phyloP scores from a whole-genome alignment of 257 asterid genomes.

The Echites panduratus region DNA sequence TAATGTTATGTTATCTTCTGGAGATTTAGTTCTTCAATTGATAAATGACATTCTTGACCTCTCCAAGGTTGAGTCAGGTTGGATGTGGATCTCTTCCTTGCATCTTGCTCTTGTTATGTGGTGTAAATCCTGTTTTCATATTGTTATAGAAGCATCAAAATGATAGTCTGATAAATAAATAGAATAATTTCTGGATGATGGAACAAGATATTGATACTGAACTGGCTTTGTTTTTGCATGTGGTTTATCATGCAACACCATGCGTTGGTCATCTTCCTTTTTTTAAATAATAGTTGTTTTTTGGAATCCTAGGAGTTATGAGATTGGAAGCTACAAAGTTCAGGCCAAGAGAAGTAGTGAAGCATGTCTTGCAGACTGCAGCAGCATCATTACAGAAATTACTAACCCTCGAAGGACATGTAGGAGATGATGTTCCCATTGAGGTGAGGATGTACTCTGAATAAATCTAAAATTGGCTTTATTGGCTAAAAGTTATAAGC shows the following conservation, averaged over 20 bases:
- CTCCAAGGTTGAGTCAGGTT: slow-evolving; percentile 70
- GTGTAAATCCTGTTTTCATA: background rate
- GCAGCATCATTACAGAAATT: slow-evolving; percentile 81
- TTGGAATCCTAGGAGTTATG: slow-evolving; percentile 60
- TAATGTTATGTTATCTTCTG: slow-evolving; percentile 48
- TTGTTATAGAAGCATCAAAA: background rate
- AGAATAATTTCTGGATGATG: background rate
- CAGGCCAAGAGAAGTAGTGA: slow-evolving; percentile 88
- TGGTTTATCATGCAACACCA: background rate
- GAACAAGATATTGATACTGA: background rate
- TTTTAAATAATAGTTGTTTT: background rate
- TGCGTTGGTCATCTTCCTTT: background rate
- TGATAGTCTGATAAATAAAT: background rate
- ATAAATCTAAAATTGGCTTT: no score
- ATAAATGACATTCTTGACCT: slow-evolving; percentile 92
- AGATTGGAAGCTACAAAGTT: slow-evolving; percentile 85
- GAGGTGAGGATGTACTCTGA: slow-evolving; percentile 41
- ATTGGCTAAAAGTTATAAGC: background rate
- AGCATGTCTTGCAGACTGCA: slow-evolving; percentile 87
- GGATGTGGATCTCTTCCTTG: background rate
- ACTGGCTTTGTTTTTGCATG: background rate
- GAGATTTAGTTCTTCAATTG: slow-evolving; percentile 60
- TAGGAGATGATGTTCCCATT: slow-evolving; percentile 84
- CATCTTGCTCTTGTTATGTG: background rate
- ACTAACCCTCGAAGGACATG: slow-evolving; percentile 69